Evolutionary conservation across 768 basidiomycete genomes (phyloP).

Genomic region (Auricularia auricula-judae): DNA sequence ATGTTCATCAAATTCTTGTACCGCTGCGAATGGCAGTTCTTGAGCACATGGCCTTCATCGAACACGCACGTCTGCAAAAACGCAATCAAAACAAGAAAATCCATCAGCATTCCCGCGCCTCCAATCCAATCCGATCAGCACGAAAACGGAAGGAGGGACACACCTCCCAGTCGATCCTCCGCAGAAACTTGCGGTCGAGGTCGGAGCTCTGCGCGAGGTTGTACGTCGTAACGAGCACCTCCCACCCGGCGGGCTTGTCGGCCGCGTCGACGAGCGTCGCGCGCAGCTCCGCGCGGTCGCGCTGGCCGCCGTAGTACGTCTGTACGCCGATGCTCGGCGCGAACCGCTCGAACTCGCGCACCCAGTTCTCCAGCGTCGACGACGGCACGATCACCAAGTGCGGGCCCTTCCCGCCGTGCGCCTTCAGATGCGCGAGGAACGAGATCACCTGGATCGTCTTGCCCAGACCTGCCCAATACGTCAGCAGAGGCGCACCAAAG

Average conservation of each 20-base stretch:
- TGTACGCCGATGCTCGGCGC: conserved; percentile 76
- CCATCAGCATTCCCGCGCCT: neutral
- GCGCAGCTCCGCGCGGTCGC: conserved; percentile 65
- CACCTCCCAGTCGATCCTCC: conserved; percentile 86
- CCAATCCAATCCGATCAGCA: neutral
- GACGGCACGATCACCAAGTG: conserved; percentile 97
- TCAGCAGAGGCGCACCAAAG: conserved; percentile 1
- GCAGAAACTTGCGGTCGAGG: conserved; percentile 87
- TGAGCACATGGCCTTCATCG: conserved; percentile 94
- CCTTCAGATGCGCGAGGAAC: conserved; percentile 84
- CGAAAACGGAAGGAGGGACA: conserved; percentile 21
- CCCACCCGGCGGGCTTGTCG: conserved; percentile 49
- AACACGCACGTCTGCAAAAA: conserved; percentile 71
- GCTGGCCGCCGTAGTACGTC: conserved; percentile 90
- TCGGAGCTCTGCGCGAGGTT: conserved; percentile 82
- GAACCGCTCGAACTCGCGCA: conserved; percentile 88
- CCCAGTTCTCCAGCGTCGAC: conserved; percentile 97
- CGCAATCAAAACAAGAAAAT: neutral
- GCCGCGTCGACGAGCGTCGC: conserved; percentile 53
- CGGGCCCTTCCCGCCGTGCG: conserved; percentile 66
- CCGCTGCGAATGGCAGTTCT: conserved; percentile 96
- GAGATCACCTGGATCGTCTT: conserved; percentile 99
- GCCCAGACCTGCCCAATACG: conserved; percentile 59
- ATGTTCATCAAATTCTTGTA: conserved; percentile 83
- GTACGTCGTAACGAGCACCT: conserved; percentile 94